A percentile compares a stretch with the other conserved stretches of the same genome.
phyloP scores from a whole-genome alignment of 2,329 filamentous ascomycete genomes.

The Cladophialophora yegresii region DNA sequence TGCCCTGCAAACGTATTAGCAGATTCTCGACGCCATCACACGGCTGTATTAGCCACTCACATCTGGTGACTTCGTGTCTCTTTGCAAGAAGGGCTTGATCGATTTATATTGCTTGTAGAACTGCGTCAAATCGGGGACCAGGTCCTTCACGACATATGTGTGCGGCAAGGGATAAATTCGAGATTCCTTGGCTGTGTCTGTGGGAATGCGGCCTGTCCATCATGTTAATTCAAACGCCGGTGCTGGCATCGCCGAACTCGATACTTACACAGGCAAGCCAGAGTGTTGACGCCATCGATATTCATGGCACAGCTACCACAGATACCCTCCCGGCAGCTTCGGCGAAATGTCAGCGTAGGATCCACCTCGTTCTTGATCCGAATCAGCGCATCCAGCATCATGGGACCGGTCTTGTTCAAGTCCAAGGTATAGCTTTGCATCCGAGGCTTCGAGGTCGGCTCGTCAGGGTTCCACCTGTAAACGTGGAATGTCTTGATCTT shows the following conservation, averaged over 20 bases:
- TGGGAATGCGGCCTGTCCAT: constrained; percentile 80
- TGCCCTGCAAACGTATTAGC: constrained; percentile 61
- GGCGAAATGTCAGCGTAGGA: constrained; percentile 90
- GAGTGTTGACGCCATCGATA: constrained; percentile 97
- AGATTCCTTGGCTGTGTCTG: constrained; percentile 74
- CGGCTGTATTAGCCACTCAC: constrained; percentile 54
- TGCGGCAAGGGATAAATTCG: constrained; percentile 98
- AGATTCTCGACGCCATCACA: constrained; percentile 25
- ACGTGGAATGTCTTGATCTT: constrained; percentile 94
- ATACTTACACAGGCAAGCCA: constrained; percentile 91
- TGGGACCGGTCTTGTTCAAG: constrained; percentile 97
- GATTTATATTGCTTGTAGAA: constrained; percentile 99
- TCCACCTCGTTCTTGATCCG: constrained; percentile 99
- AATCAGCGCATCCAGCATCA: constrained; percentile 96
- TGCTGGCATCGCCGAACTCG: constrained; percentile 22
- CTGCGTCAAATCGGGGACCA: constrained; percentile 94
- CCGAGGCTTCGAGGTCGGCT: constrained; percentile 84
- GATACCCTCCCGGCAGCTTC: constrained; percentile 96
- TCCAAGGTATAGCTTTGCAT: constrained; percentile 97
- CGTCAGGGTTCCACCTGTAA: constrained; percentile 98
- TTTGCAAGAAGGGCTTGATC: constrained; percentile 97
- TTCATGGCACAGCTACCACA: constrained; percentile 99
- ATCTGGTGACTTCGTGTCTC: constrained; percentile 78
- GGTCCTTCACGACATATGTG: constrained; percentile 98
- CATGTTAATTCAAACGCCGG: constrained; percentile 18